A percentile compares a stretch with the other conserved stretches of the same genome.
These are phyloP conservation scores for Pholiota molesta DNA, from an alignment of 768 basidiomycete genomes.

Conservation along the genomic window DNA sequence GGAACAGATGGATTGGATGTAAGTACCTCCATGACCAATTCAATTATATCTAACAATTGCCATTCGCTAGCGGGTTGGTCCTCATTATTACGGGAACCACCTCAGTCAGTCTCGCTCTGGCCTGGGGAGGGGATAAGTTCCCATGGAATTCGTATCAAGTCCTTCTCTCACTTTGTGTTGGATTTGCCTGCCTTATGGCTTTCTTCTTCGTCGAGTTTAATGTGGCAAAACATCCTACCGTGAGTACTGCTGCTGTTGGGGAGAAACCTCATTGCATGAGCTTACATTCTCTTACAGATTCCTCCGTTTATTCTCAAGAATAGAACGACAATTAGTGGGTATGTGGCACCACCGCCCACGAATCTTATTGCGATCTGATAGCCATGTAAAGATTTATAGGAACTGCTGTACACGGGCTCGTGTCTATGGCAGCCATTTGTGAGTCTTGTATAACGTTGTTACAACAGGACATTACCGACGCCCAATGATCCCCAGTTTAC, in stretches of 20 bases:
- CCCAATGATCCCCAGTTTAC: background rate
- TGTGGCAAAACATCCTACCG: conserved; percentile 6
- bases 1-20: conserved; percentile 10
- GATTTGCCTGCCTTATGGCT: background rate
- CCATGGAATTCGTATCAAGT: conserved; percentile 9
- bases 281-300: conserved; percentile 1
- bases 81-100: conserved; percentile 11
- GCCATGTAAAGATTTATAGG: background rate
- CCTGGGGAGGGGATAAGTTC: conserved; percentile 8
- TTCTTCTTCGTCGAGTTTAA: conserved; percentile 10
- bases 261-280: background rate
- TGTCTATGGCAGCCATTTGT: conserved; percentile 9
- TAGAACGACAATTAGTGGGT: conserved; percentile 9
- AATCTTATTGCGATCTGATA: background rate
- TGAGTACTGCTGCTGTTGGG: background rate
- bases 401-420: conserved; percentile 5
- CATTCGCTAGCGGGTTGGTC: background rate
- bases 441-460: too few relatives aligned
- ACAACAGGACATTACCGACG: too few relatives aligned
- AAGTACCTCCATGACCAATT: background rate
- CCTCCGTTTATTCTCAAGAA: conserved; percentile 4
- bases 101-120: conserved; percentile 4
- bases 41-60: background rate
- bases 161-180: conserved; percentile 5
- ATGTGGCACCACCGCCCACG: background rate